Conservation (phyloP, 73 alveolate species). For the Uronychia binucleata region DNA sequence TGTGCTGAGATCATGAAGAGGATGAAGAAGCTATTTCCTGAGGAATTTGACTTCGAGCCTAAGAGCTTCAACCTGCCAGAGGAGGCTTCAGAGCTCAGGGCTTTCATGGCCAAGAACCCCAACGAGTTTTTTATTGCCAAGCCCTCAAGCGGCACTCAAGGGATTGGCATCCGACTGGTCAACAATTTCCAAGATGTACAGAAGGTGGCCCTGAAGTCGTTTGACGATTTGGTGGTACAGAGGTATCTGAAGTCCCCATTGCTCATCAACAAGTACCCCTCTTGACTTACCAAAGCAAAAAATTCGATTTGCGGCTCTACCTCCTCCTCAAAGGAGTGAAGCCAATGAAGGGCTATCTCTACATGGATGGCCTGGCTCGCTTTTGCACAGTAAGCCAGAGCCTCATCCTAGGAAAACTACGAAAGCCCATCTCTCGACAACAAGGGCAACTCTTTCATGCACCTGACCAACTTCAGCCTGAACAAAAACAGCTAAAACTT, state of each 20-base stretch:
- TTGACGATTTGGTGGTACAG: constrained; percentile 66
- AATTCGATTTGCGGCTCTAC: constrained; percentile 90
- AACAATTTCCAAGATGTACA: not conserved
- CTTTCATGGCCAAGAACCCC: not conserved
- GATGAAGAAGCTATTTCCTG: not conserved
- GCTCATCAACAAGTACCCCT: constrained; percentile 74
- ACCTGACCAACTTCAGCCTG: constrained; percentile 85
- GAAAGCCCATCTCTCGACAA: constrained; percentile 75
- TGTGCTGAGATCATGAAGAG: not conserved
- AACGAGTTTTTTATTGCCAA: constrained; percentile 46
- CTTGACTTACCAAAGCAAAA: constrained; percentile 27
- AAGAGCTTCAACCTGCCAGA: not conserved
- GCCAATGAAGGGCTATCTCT: constrained; percentile 82
- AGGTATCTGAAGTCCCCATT: constrained; percentile 85
- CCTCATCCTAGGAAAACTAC: constrained; percentile 60
- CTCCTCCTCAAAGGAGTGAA: constrained; percentile 89
- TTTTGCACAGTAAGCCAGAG: constrained; percentile 60
- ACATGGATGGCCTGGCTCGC: constrained; percentile 92
- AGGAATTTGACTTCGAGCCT: not conserved
- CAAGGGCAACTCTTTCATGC: constrained; percentile 61
- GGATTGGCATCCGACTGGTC: constrained; percentile 70
- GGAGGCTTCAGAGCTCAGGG: not conserved
- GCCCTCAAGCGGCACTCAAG: constrained; percentile 77
- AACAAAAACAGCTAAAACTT: constrained; percentile 58
- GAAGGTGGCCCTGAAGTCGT: not conserved